Conservation (phyloP, 352 stramenopile species). For the Plasmopara viticola region DNA sequence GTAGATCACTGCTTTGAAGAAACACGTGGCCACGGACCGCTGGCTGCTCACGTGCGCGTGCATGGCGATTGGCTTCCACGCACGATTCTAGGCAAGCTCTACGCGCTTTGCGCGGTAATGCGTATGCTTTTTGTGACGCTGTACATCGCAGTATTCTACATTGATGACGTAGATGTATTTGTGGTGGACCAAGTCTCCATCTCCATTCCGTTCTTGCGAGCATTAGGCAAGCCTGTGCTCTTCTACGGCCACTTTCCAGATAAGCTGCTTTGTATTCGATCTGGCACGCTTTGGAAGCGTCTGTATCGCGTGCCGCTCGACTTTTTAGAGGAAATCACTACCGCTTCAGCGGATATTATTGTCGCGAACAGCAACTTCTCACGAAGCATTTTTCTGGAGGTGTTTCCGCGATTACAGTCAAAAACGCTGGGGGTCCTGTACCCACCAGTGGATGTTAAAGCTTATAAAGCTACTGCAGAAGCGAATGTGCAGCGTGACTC, state of each 20-base stretch:
- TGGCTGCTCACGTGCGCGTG: constrained; percentile 81
- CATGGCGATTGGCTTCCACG: constrained; percentile 92
- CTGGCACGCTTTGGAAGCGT: constrained; percentile 59
- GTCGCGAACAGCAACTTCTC: constrained; percentile 98
- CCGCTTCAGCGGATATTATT: constrained; percentile 88
- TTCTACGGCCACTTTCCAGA: constrained; percentile 99
- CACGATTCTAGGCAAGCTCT: constrained; percentile 81
- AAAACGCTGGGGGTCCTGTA: constrained; percentile 89
- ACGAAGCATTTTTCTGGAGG: constrained; percentile 77
- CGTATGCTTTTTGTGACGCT: constrained; percentile 92
- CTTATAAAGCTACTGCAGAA: constrained; percentile 39
- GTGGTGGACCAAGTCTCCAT: constrained; percentile 82
- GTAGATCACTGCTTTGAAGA: constrained; percentile 93
- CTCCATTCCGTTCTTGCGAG: constrained; percentile 68
- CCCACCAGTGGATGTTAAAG: constrained; percentile 87
- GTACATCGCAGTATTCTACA: constrained; percentile 32
- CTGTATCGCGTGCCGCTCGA: constrained; percentile 92
- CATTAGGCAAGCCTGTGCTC: constrained; percentile 79
- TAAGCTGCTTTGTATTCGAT: constrained; percentile 87
- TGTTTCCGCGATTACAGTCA: constrained; percentile 73
- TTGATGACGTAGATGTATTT: constrained; percentile 60
- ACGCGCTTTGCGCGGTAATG: constrained; percentile 90
- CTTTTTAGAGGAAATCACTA: constrained; percentile 90
- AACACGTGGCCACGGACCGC: constrained; percentile 68
- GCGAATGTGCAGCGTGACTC: constrained; percentile 30